Evolutionary conservation across 805 yeast species (phyloP), one percentile per base, ranked within the genome.

Genomic region (Groenewaldozyma tartarivorans): DNA sequence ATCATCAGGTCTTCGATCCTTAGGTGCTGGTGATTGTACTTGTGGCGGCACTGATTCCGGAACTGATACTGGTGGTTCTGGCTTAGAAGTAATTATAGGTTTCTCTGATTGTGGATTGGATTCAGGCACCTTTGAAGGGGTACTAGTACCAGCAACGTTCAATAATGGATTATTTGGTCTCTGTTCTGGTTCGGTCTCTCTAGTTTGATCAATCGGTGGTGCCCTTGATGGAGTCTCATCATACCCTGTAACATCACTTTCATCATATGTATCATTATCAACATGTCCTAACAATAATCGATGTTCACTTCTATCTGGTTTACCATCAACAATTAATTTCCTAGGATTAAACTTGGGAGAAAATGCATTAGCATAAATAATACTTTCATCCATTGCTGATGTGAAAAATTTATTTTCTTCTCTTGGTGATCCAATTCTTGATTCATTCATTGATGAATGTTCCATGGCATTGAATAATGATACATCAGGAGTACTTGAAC

Each of bases 291-390:
- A 13, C 29, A 24, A 24, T 9, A 9, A 13, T 24, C 13, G 29
- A 7, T 24, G 29, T 13, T 24, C 11, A 7, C 39, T 30, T 4
- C 21, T 17, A 20, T 21, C 34, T 5, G 45, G 42, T 18, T 47
- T 48, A 5, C 69, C 70, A 34, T 75, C 77, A 45, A 79, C 70
- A 3, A 76, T 67, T 41, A 81, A 62, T 45, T 71, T 68, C 38
- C 73, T 73, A 47, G 74, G 67, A 44, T 70, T 72, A 33, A 66
- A 63, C 39, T 75, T 70, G 26, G 85, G 85, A 3, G 79, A 73
- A 34, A 83, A 82, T 3, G 82, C 75, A 33, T 75, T 81, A n/a
- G 85, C 75, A 2, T 80, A 66, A 45, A 81, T 59, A 45, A 84
- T 80, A 3, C 84, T 81, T 40, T 72, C 69, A 56, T 83, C 88